These are phyloP conservation scores for Fusarium sp. DNA, from an alignment of 2,329 filamentous ascomycete genomes.

Conservation along the genomic window DNA sequence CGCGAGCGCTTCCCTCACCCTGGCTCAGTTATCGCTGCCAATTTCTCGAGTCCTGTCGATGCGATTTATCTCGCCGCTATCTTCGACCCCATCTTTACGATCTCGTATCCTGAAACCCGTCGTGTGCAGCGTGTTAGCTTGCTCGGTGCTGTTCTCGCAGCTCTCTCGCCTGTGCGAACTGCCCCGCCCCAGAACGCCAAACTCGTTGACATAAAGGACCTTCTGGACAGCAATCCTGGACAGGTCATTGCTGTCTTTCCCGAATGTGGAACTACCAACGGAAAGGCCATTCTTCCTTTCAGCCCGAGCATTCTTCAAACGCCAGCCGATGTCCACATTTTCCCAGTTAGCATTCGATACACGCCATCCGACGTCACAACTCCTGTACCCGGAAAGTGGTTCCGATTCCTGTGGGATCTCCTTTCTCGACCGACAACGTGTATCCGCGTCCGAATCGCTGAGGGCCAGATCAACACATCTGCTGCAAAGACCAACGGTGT, in stretches of 20 bases:
- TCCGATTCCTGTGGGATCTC: slow-evolving; percentile 85
- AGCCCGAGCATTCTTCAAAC: slow-evolving; percentile 80
- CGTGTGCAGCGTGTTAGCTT: slow-evolving; percentile 83
- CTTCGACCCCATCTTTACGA: slow-evolving; percentile 94
- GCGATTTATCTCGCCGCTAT: slow-evolving; percentile 93
- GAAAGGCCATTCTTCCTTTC: slow-evolving; percentile 86
- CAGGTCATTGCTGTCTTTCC: slow-evolving; percentile 89
- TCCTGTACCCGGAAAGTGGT: slow-evolving; percentile 80
- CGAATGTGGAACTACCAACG: slow-evolving; percentile 94
- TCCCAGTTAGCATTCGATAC: slow-evolving; percentile 91
- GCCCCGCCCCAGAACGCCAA: slow-evolving; percentile 59
- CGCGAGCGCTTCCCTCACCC: slow-evolving; percentile 80
- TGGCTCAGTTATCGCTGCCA: slow-evolving; percentile 86
- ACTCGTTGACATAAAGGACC: slow-evolving; percentile 70
- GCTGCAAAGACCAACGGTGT: slow-evolving; percentile 53
- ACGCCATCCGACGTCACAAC: slow-evolving; percentile 91
- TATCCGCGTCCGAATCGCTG: slow-evolving; percentile 90
- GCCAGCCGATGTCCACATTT: slow-evolving; percentile 78
- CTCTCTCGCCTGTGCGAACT: slow-evolving; percentile 71
- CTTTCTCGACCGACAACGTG: slow-evolving; percentile 87
- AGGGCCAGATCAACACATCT: slow-evolving; percentile 70
- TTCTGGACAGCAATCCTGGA: slow-evolving; percentile 76
- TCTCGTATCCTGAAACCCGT: slow-evolving; percentile 80
- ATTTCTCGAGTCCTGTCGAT: slow-evolving; percentile 93
- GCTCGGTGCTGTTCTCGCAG: slow-evolving; percentile 77